Evolutionary conservation across 1,139 yeast species (phyloP), one percentile per base, ranked within the genome.

Genomic region (Geotrichum aggregatum): DNA sequence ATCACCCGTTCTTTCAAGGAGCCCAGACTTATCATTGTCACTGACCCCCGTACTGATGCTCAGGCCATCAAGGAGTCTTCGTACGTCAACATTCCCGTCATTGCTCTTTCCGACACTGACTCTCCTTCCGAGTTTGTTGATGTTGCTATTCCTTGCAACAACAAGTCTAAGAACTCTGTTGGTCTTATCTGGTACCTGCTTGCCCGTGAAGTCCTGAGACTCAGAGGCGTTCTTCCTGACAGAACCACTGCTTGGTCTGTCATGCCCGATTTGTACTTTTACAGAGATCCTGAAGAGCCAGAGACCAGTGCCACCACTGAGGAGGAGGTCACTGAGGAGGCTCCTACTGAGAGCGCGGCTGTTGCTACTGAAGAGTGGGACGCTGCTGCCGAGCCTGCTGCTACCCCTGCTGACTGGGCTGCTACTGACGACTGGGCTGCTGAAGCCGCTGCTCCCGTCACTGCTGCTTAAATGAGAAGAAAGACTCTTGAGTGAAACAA

Each of bases 241-340:
- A 89, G 99, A 84, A 75, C 87, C 68, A 87, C 94, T 76, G 87
- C 86, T 76, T 92, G 99, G 99, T 80, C 95, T 68, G 94, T 92
- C 75, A 94, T 92, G 98, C 98, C 98, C 78, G 99, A 92, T 82
- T 84, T 91, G 79, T 92, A 91, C 89, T 92, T 92, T 91, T 92
- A 92, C 98, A 92, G 99, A 85, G 97, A 92, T 80, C 98, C 98
- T 73, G 98, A 92, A 82, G 99, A 92, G 80, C 86, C 86, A 77
- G 96, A 88, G 80, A 88, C 84, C 74, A 80, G 77, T 65, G 74
- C 77, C 66, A 79, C 78, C 68, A 74, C 76, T 61, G 76, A 73
- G 63, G 81, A 76, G 65, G 80, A 77, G 66, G 78, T 72, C 63
- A 74, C 76, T 64, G 80, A 73, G 67, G 81, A 75, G 67, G 80